Evolutionary conservation across 2,329 filamentous ascomycete genomes (phyloP).

Genomic region (Aspergillus hiratsukae): DNA sequence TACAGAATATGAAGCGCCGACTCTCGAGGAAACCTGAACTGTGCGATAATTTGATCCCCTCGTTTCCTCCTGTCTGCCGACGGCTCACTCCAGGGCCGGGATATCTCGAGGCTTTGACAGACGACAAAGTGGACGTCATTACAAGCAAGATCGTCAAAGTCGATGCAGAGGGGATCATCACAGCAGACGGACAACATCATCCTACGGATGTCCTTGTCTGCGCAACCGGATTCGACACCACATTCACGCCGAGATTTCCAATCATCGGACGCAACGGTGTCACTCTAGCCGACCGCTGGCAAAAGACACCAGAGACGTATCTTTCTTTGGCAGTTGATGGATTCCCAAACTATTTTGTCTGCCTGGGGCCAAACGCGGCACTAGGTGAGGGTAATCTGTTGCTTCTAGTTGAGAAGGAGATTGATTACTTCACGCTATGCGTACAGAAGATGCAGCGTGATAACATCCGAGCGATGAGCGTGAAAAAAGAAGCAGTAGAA

Average conservation of each 20-base stretch:
- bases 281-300: constrained; percentile 27
- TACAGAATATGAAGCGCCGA: constrained; percentile 31
- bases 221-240: constrained; percentile 37
- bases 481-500: constrained; percentile 22
- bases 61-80: constrained; percentile 39
- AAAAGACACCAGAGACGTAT: constrained; percentile 32
- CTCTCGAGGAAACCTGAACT: constrained; percentile 32
- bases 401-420: constrained; percentile 27
- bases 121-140: constrained; percentile 59
- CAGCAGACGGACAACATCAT: constrained; percentile 30
- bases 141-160: constrained; percentile 48
- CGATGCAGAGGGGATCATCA: constrained; percentile 28
- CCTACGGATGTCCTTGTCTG: constrained; percentile 34
- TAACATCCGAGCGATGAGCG: constrained; percentile 27
- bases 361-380: constrained; percentile 30
- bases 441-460: constrained; percentile 34
- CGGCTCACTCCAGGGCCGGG: constrained; percentile 45
- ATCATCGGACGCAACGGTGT: constrained; percentile 28
- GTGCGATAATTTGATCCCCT: constrained; percentile 34
- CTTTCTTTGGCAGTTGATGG: constrained; percentile 30
- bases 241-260: constrained; percentile 31
- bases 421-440: constrained; percentile 34
- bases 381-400: constrained; percentile 33
- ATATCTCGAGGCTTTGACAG: constrained; percentile 57
- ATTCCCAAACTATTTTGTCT: constrained; percentile 34